A percentile compares a stretch with the other conserved stretches of the same genome.
phyloP scores from a whole-genome alignment of 805 yeast genomes.

The Cyberlindnera xishuangbannaensis region DNA sequence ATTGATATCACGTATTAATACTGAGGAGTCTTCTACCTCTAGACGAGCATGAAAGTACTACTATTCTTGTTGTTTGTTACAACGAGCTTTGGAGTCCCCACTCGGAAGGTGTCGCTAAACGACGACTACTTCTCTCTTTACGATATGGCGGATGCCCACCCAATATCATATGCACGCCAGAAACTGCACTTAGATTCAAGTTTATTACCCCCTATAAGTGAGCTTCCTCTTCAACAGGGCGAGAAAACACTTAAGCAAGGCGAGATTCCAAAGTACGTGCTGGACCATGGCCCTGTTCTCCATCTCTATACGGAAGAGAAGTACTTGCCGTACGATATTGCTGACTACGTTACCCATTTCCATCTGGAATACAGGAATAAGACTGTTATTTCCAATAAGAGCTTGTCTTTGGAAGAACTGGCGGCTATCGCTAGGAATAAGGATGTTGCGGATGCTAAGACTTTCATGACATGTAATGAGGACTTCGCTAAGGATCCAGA shows the following conservation, averaged over 20 bases:
- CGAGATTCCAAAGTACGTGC: conserved; percentile 56
- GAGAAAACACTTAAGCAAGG: conserved; percentile 42
- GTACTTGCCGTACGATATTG: conserved; percentile 79
- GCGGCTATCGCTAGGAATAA: conserved; percentile 21
- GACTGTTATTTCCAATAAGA: conserved; percentile 30
- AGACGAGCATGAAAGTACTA: no score
- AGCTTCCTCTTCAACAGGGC: conserved; percentile 24
- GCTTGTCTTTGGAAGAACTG: conserved; percentile 26
- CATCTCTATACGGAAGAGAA: conserved; percentile 84
- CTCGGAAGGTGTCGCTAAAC: conserved; percentile 7
- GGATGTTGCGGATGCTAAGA: conserved; percentile 26
- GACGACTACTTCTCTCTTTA: conserved; percentile 15
- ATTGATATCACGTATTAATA: no score
- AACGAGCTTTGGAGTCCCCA: no score
- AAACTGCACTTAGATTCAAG: conserved; percentile 9
- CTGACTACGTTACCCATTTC: conserved; percentile 62
- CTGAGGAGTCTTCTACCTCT: no score
- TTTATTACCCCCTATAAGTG: conserved; percentile 34
- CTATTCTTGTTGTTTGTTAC: no score
- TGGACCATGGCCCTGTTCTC: conserved; percentile 69
- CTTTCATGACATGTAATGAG: conserved; percentile 55
- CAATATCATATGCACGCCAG: conserved; percentile 5
- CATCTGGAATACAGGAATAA: conserved; percentile 50
- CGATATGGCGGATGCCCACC: conserved; percentile 6
- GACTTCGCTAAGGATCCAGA: conserved; percentile 75